These are phyloP conservation scores for Aphanomyces invadans DNA, from an alignment of 352 stramenopile species.

Conservation along the genomic window DNA sequence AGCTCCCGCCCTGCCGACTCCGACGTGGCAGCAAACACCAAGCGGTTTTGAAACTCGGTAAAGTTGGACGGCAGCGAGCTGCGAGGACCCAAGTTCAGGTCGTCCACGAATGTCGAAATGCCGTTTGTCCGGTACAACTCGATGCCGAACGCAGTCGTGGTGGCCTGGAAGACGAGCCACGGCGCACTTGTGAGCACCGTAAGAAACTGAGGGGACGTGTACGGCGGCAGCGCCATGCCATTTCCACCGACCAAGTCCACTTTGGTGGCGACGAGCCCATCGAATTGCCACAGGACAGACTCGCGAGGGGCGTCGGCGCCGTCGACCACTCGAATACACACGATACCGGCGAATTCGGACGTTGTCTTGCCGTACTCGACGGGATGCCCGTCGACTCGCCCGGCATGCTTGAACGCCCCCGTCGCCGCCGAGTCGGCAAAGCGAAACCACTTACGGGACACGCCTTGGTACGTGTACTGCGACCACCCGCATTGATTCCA, in stretches of 20 bases:
- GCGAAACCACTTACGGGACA: slow-evolving; percentile 47
- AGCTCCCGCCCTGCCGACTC: slow-evolving; percentile 45
- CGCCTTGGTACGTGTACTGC: slow-evolving; percentile 45
- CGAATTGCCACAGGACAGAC: slow-evolving; percentile 57
- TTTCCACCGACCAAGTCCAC: slow-evolving; percentile 38
- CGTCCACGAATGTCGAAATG: slow-evolving; percentile 35
- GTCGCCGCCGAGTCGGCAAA: slow-evolving; percentile 63
- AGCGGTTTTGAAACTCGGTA: slow-evolving; percentile 34
- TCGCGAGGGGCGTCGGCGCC: slow-evolving; percentile 1
- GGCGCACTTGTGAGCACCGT: background rate
- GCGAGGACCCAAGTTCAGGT: slow-evolving; percentile 42
- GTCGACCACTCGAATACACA: slow-evolving; percentile 33
- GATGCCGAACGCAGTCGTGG: slow-evolving; percentile 30
- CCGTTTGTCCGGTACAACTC: slow-evolving; percentile 66
- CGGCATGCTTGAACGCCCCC: slow-evolving; percentile 56
- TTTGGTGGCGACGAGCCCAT: slow-evolving; percentile 39
- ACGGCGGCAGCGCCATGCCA: slow-evolving; percentile 30
- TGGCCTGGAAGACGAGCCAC: slow-evolving; percentile 38
- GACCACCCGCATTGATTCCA: slow-evolving; percentile 65
- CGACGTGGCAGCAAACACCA: slow-evolving; percentile 50
- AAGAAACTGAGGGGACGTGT: slow-evolving; percentile 29
- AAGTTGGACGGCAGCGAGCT: slow-evolving; percentile 44
- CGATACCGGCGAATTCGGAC: slow-evolving; percentile 59
- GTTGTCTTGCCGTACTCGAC: slow-evolving; percentile 32
- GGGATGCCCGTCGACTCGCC: slow-evolving; percentile 34